phyloP scores from a whole-genome alignment of 1,139 yeast genomes.

The Petasospora rhodanensis region DNA sequence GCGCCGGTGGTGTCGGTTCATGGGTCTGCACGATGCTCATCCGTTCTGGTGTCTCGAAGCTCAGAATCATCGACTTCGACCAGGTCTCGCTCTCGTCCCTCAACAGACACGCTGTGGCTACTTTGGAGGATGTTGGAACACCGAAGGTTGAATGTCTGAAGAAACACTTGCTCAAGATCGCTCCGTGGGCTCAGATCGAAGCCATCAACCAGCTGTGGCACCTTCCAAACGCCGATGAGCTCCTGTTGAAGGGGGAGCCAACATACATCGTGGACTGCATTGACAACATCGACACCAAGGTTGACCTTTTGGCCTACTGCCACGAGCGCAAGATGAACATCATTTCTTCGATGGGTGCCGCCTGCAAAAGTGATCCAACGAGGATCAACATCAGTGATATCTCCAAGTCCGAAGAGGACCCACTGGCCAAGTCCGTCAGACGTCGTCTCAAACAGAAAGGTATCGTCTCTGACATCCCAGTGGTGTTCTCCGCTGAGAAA shows the following conservation, averaged over 20 bases:
- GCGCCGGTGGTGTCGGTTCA: slow-evolving; percentile 98
- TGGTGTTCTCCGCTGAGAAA: slow-evolving; percentile 89
- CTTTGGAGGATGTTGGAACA: slow-evolving; percentile 80
- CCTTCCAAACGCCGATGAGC: slow-evolving; percentile 54
- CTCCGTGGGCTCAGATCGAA: slow-evolving; percentile 89
- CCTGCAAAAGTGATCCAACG: slow-evolving; percentile 84
- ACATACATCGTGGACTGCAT: slow-evolving; percentile 87
- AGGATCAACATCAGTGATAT: slow-evolving; percentile 77
- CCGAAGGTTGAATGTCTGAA: slow-evolving; percentile 80
- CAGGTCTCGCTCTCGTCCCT: slow-evolving; percentile 90
- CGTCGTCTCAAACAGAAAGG: slow-evolving; percentile 78
- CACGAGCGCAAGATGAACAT: slow-evolving; percentile 54
- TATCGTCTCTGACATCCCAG: slow-evolving; percentile 70
- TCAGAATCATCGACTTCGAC: slow-evolving; percentile 87
- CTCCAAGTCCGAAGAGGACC: slow-evolving; percentile 83
- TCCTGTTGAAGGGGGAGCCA: slow-evolving; percentile 39
- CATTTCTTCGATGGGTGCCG: slow-evolving; percentile 94
- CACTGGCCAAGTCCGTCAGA: slow-evolving; percentile 83
- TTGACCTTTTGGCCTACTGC: slow-evolving; percentile 77
- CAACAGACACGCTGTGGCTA: slow-evolving; percentile 93
- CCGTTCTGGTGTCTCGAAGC: slow-evolving; percentile 78
- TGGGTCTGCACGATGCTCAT: slow-evolving; percentile 93
- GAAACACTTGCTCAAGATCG: slow-evolving; percentile 57
- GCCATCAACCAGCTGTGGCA: slow-evolving; percentile 77
- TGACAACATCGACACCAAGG: slow-evolving; percentile 92